phyloP scores from a whole-genome alignment of 805 yeast genomes.

The Cyberlindnera maritima region DNA sequence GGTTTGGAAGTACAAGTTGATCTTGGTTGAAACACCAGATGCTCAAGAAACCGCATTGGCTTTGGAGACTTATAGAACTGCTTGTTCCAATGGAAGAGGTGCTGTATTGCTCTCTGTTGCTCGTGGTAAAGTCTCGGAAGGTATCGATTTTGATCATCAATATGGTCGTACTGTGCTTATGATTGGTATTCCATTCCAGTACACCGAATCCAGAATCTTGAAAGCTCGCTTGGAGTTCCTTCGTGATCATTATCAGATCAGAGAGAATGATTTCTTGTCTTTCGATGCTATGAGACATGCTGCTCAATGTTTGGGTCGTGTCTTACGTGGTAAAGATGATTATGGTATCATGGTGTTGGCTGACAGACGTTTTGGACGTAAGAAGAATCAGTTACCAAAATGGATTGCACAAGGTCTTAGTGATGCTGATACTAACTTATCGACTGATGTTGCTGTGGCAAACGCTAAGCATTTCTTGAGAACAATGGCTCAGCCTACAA shows the following conservation, averaged over 20 bases:
- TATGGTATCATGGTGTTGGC: conserved; percentile 98
- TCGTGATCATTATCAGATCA: conserved; percentile 87
- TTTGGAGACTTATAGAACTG: conserved; percentile 90
- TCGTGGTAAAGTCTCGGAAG: conserved; percentile 98
- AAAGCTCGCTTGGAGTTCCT: conserved; percentile 93
- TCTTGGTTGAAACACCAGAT: conserved; percentile 97
- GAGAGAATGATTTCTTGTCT: conserved; percentile 91
- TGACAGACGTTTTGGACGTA: conserved; percentile 85
- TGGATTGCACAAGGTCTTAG: conserved; percentile 94
- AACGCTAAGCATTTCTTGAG: conserved; percentile 89
- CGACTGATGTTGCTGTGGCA: conserved; percentile 97
- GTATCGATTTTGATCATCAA: conserved; percentile 98
- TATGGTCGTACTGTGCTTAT: conserved; percentile 95
- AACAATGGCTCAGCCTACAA: conserved; percentile 90
- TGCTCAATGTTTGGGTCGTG: conserved; percentile 97
- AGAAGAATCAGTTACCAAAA: conserved; percentile 85
- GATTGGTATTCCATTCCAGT: conserved; percentile 99
- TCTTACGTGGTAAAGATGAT: conserved; percentile 95
- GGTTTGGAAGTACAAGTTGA: conserved; percentile 96
- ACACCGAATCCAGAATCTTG: conserved; percentile 92
- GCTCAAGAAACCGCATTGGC: conserved; percentile 98
- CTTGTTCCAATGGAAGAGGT: conserved; percentile 96
- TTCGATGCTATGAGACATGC: conserved; percentile 99
- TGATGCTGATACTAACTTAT: conserved; percentile 87
- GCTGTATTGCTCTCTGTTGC: conserved; percentile 96